These are phyloP conservation scores for Dothiorella sarmentorum DNA, from an alignment of 2,329 filamentous ascomycete species.

Conservation along the genomic window DNA sequence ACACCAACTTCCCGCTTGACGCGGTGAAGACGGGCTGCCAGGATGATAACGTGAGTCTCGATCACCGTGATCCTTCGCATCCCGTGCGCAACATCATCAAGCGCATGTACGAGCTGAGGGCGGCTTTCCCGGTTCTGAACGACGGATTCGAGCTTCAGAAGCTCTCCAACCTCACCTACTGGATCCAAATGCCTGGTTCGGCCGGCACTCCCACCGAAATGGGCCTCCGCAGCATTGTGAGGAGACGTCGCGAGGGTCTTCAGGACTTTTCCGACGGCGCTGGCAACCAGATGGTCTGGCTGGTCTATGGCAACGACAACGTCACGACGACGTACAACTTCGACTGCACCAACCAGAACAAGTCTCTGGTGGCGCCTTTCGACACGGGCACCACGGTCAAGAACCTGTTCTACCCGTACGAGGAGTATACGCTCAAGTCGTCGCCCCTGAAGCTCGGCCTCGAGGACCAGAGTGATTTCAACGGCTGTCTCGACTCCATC, in stretches of 20 bases:
- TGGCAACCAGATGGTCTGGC: constrained; percentile 50
- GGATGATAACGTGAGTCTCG: constrained; percentile 55
- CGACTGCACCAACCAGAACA: constrained; percentile 51
- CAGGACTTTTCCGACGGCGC: constrained; percentile 47
- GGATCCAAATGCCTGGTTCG: constrained; percentile 25
- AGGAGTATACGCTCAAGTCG: constrained; percentile 50
- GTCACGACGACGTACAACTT: constrained; percentile 53
- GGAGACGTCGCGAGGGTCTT: constrained; percentile 23
- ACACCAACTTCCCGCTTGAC: constrained; percentile 57
- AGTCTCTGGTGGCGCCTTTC: constrained; percentile 57
- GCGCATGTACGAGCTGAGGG: constrained; percentile 59
- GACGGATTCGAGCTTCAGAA: constrained; percentile 56
- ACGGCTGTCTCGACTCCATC: constrained; percentile 55
- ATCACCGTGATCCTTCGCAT: constrained; percentile 61
- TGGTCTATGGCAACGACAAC: constrained; percentile 51
- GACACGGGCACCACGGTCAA: constrained; percentile 53
- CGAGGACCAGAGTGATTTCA: constrained; percentile 38
- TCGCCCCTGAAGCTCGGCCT: constrained; percentile 42
- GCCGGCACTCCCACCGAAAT: constrained; percentile 25
- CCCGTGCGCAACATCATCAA: constrained; percentile 60
- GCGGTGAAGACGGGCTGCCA: constrained; percentile 54
- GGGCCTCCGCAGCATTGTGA: constrained; percentile 55
- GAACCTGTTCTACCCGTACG: constrained; percentile 62
- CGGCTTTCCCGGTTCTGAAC: constrained; percentile 55
- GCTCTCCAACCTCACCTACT: constrained; percentile 54